phyloP scores from a whole-genome alignment of 2,329 filamentous ascomycete genomes.

The Talaromyces sp. region DNA sequence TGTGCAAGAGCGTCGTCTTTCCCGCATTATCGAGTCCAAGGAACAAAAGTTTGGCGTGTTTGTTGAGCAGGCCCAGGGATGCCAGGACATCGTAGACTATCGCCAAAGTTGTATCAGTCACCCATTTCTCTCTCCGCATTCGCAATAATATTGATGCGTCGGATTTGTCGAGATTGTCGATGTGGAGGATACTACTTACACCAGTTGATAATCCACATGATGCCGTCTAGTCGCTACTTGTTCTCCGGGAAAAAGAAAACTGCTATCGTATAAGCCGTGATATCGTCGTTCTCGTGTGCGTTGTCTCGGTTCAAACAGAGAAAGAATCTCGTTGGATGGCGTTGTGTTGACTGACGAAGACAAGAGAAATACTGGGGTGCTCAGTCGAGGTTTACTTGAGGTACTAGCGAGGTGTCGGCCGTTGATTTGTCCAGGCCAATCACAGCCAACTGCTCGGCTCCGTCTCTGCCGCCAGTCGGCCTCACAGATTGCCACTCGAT shows the following conservation, averaged over 20 bases:
- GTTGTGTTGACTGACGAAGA: neutral
- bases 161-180: neutral
- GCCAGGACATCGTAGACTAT: slow-evolving; percentile 86
- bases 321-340: neutral
- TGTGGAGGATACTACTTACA: slow-evolving; percentile 56
- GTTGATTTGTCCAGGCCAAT: slow-evolving; percentile 17
- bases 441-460: neutral
- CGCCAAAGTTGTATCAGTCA: neutral
- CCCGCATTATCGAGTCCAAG: slow-evolving; percentile 91
- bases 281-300: neutral
- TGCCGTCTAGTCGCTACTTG: slow-evolving; percentile 25
- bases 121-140: neutral
- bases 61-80: slow-evolving; percentile 84
- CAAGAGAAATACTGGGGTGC: neutral
- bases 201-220: slow-evolving; percentile 95
- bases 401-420: slow-evolving; percentile 8
- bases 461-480: neutral
- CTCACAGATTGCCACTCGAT: neutral
- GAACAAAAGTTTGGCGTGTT: slow-evolving; percentile 93
- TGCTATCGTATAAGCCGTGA: neutral
- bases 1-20: slow-evolving; percentile 90
- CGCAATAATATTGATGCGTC: neutral
- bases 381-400: neutral
- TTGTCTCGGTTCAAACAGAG: neutral
- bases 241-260: neutral